Conservation (phyloP, 495 filamentous ascomycete genomes). For the Massariosphaeria phaeospora region DNA sequence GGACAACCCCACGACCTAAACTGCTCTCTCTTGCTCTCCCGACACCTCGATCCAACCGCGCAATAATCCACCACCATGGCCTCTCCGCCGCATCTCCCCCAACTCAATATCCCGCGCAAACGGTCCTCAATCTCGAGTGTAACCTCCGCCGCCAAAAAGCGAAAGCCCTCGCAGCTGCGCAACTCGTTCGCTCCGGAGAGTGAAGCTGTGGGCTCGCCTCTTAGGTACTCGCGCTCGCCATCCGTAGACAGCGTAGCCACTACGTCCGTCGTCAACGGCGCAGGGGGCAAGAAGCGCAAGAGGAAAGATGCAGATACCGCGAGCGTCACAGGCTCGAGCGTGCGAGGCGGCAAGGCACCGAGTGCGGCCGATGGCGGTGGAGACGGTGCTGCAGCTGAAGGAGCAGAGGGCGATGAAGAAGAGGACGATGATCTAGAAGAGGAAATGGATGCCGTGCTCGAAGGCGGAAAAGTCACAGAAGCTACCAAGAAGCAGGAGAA, state of each 20-base stretch:
- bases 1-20: background rate
- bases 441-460: conserved; percentile 51
- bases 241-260: conserved; percentile 65
- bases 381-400: conserved; percentile 40
- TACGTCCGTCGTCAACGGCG: conserved; percentile 38
- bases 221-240: conserved; percentile 56
- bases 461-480: conserved; percentile 58
- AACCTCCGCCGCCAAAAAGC: conserved; percentile 47
- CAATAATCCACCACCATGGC: conserved; percentile 48
- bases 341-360: conserved; percentile 43
- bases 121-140: conserved; percentile 49
- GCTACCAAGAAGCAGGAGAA: conserved; percentile 67
- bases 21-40: background rate
- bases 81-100: conserved; percentile 54
- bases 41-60: too few species aligned
- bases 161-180: conserved; percentile 65
- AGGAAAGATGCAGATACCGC: conserved; percentile 47
- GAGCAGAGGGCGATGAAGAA: conserved; percentile 54
- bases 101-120: conserved; percentile 55
- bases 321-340: conserved; percentile 40
- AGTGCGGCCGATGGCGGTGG: conserved; percentile 25
- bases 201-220: conserved; percentile 35
- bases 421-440: conserved; percentile 64
- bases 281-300: conserved; percentile 54
- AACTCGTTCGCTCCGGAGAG: conserved; percentile 74